Conservation (phyloP, 805 yeast species). For the Cyberlindnera euphorbiae region DNA sequence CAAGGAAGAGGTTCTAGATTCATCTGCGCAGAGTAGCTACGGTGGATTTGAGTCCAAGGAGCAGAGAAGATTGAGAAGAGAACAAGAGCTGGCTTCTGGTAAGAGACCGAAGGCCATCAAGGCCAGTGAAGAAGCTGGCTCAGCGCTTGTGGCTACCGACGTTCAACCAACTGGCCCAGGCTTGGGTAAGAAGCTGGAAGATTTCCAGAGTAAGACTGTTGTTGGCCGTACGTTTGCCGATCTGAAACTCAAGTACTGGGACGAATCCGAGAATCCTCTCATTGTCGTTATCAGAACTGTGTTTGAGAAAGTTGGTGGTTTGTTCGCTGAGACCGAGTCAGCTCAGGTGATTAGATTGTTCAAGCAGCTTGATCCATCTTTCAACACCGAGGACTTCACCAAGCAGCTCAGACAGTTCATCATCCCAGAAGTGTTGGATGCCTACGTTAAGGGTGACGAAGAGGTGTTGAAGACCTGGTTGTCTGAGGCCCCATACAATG, state of each 20-base stretch:
- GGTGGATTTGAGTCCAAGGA: slow-evolving; percentile 92
- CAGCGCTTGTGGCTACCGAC: slow-evolving; percentile 76
- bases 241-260: slow-evolving; percentile 27
- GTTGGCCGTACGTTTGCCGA: slow-evolving; percentile 61
- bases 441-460: slow-evolving; percentile 89
- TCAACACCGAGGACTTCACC: slow-evolving; percentile 72
- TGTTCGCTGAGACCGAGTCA: slow-evolving; percentile 89
- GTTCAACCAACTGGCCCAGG: slow-evolving; percentile 69
- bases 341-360: slow-evolving; percentile 87
- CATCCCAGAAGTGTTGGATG: slow-evolving; percentile 92
- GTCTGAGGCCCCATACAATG: slow-evolving; percentile 94
- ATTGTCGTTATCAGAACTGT: slow-evolving; percentile 76
- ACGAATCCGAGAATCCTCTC: slow-evolving; percentile 44
- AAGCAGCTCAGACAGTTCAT: slow-evolving; percentile 85
- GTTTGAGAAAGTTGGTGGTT: slow-evolving; percentile 70
- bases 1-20: slow-evolving; percentile 84
- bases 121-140: slow-evolving; percentile 78
- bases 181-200: slow-evolving; percentile 59
- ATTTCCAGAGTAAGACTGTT: slow-evolving; percentile 60
- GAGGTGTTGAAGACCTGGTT: slow-evolving; percentile 82
- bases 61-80: slow-evolving; percentile 69
- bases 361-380: slow-evolving; percentile 84
- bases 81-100: slow-evolving; percentile 54
- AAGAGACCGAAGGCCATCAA: slow-evolving; percentile 62
- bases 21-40: slow-evolving; percentile 79